phyloP scores from a whole-genome alignment of 768 basidiomycete species.

The Hirschioporus abietinus region DNA sequence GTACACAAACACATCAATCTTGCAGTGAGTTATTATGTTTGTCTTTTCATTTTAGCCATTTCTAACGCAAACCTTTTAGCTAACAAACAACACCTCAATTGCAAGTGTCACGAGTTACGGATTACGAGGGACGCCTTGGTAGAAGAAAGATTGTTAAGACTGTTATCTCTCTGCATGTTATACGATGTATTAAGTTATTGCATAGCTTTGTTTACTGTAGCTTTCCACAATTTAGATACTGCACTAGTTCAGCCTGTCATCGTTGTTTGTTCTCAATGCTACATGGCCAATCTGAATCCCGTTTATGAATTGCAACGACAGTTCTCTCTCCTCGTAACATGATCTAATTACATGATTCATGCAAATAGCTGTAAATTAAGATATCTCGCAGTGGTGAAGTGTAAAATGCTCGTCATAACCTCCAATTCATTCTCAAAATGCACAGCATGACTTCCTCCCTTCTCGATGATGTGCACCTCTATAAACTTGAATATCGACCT shows the following conservation, averaged over 20 bases:
- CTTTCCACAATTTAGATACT: background rate
- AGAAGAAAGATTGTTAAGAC: background rate
- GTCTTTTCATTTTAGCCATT: background rate
- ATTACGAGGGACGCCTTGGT: slow-evolving; percentile 4
- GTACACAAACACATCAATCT: slow-evolving; percentile 34
- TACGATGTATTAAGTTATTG: background rate
- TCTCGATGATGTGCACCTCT: background rate
- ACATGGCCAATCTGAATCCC: too few relatives aligned
- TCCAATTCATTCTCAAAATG: background rate
- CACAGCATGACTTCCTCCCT: background rate
- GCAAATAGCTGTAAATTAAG: background rate
- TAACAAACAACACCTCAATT: slow-evolving; percentile 2
- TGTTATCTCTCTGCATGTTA: background rate
- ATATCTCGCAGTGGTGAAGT: background rate
- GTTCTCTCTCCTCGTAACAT: too few relatives aligned
- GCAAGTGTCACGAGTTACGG: background rate
- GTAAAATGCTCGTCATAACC: background rate
- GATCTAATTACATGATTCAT: background rate
- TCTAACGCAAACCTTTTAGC: background rate
- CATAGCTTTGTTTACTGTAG: background rate
- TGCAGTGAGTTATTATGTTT: slow-evolving; percentile 21
- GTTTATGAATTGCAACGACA: too few relatives aligned
- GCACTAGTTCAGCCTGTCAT: too few relatives aligned
- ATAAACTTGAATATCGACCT: background rate
- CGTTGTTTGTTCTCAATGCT: too few relatives aligned